These are phyloP conservation scores for Boletus tylopilopsis DNA, from an alignment of 768 basidiomycete genomes.

Conservation along the genomic window DNA sequence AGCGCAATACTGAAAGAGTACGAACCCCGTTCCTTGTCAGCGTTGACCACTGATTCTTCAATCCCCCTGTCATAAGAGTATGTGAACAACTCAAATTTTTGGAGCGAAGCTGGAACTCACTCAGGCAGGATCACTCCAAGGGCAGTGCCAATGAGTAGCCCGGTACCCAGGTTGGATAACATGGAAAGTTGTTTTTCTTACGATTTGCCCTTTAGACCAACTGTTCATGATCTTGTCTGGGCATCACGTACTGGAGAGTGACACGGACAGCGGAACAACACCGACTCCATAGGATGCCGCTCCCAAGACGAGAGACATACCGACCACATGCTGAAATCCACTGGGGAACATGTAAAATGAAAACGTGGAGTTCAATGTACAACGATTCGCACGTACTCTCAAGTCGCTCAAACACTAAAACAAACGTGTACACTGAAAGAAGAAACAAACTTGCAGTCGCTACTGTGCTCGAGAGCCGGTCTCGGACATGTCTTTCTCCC, in stretches of 20 bases:
- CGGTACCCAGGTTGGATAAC: constrained; percentile 66
- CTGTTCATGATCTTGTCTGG: neutral
- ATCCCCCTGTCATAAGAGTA: constrained; percentile 53
- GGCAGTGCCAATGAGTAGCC: constrained; percentile 84
- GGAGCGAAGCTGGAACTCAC: constrained; percentile 44
- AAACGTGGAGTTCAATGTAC: neutral
- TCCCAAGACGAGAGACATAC: constrained; percentile 61
- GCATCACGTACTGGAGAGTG: constrained; percentile 59
- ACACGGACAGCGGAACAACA: constrained; percentile 69
- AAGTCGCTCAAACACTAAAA: too few species aligned
- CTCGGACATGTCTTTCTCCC: too few species aligned
- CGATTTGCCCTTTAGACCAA: constrained; percentile 29
- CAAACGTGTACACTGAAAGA: too few species aligned
- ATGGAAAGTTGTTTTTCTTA: constrained; percentile 42
- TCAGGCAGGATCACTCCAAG: constrained; percentile 92
- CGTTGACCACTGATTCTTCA: constrained; percentile 49
- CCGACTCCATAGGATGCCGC: constrained; percentile 65
- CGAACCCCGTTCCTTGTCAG: constrained; percentile 32
- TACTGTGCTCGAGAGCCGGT: too few species aligned
- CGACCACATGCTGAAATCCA: constrained; percentile 20
- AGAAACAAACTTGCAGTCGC: neutral
- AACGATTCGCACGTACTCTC: neutral
- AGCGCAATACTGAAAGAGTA: constrained; percentile 56
- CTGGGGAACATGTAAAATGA: constrained; percentile 20
- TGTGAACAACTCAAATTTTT: neutral